Evolutionary conservation across 2,329 filamentous ascomycete genomes (phyloP), one percentile per base, ranked within the genome.

Genomic region (Orbilia javanica): DNA sequence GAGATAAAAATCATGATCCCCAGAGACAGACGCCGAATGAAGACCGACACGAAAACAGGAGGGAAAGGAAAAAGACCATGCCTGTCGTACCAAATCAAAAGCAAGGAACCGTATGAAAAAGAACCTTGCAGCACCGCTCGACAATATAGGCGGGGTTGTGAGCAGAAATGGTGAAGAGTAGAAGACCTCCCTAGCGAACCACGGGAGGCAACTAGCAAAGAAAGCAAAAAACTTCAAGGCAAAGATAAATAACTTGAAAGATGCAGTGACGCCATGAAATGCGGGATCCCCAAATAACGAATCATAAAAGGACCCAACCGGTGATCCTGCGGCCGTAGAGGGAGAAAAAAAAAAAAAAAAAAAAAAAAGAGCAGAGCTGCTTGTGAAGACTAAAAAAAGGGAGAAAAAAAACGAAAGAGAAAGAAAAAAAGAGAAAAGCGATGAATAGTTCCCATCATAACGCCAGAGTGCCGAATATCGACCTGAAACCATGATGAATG

Each of bases 211-310:
- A 22, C 39, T 15, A 7, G 27, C 18, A 22, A 34, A 18, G 31
- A 63, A 27, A 46, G 7, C 13, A 27, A 31, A 27, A 7, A 48
- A 48, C n/a, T 20, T 36, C 22, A 31, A 50, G 15, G n/a, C 10
- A 5, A 31, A 66, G 46, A 52, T 50, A 27, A 11, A 18, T 36
- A 63, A 44, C 44, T 25, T 15, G 20, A 25, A 36, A 44, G 42
- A 73, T 48, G n/a, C 52, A 63, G 39, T 42, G 63, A 63, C 70
- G 70, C 70, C 70, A 42, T 57, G 53, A 74, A 73, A 74, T 74
- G 70, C 70, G 68, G 63, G 31, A 57, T 68, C 70, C 70, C 29
- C 65, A 62, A 67, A 50, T 13, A 31, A 50, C 36, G 60, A 73
- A 63, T 53, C 63, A 20, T 74, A 52, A 10, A 50, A 66, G 31